Percentiles rank a stretch among this genome's conserved stretches.
Evolutionary conservation across 1,284 basidiomycete species (phyloP).

Genomic region (Irpex sp.): DNA sequence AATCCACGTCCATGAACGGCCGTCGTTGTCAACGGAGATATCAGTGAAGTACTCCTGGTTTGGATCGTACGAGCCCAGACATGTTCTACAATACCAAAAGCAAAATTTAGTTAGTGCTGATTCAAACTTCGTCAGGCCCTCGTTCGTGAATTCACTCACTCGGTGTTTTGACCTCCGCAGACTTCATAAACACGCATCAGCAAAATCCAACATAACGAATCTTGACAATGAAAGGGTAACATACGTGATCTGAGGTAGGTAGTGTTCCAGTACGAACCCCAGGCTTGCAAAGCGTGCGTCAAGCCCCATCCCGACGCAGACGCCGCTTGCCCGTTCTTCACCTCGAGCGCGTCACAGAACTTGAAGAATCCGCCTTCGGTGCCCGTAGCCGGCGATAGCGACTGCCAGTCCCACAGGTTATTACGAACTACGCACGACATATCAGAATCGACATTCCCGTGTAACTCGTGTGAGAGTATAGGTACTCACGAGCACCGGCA

Average conservation of each 20-base stretch:
- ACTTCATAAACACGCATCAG: conserved; percentile 29
- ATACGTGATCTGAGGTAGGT: conserved; percentile 40
- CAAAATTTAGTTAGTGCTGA: background rate
- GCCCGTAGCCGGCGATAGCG: conserved; percentile 42
- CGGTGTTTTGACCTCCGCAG: conserved; percentile 36
- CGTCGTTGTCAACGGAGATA: conserved; percentile 47
- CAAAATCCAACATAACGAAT: background rate
- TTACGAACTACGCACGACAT: conserved; percentile 41
- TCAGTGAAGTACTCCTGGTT: conserved; percentile 46
- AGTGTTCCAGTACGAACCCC: conserved; percentile 54
- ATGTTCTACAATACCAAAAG: conserved; percentile 34
- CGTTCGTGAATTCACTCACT: conserved; percentile 31
- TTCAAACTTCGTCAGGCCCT: background rate
- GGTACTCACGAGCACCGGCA: conserved; percentile 50
- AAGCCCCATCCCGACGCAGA: conserved; percentile 59
- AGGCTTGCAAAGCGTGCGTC: conserved; percentile 55
- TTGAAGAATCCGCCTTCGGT: conserved; percentile 45
- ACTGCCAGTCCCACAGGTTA: conserved; percentile 56
- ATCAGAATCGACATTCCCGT: conserved; percentile 9
- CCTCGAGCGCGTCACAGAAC: conserved; percentile 74
- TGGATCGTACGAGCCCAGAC: conserved; percentile 56
- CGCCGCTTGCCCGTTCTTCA: conserved; percentile 57
- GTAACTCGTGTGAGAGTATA: no score
- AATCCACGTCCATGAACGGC: conserved; percentile 61
- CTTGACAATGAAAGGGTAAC: conserved; percentile 15